Conservation (phyloP, 1,284 basidiomycete genomes). For the Trametes sp. region DNA sequence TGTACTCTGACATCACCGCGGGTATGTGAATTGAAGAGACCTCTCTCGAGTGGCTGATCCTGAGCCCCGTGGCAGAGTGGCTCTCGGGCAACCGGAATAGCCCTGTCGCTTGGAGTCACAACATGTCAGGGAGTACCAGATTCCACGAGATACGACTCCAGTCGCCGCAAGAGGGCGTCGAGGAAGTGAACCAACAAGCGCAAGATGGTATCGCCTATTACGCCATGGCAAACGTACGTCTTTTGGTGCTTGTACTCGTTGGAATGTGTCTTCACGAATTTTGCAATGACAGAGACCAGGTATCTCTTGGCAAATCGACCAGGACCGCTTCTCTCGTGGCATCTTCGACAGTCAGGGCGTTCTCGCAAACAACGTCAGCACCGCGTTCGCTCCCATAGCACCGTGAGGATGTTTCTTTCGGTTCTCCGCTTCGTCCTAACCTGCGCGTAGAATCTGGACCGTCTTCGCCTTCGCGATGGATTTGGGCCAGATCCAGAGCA, state of each 20-base stretch:
- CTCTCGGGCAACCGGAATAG: constrained; percentile 27
- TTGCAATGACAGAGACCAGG: constrained; percentile 16
- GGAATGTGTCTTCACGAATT: background rate
- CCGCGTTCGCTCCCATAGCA: constrained; percentile 23
- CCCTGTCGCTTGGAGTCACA: constrained; percentile 27
- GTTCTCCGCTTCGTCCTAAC: too few species aligned
- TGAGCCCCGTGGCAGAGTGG: constrained; percentile 34
- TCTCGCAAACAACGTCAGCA: constrained; percentile 22
- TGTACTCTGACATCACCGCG: constrained; percentile 47
- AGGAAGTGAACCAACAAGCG: constrained; percentile 30
- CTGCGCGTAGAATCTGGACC: background rate
- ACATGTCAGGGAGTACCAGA: constrained; percentile 10
- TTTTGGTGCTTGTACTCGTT: background rate
- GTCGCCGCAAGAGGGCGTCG: constrained; percentile 21
- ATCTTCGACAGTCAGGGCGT: constrained; percentile 26
- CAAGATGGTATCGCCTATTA: constrained; percentile 35
- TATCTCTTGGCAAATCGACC: constrained; percentile 32
- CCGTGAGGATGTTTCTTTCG: constrained; percentile 20
- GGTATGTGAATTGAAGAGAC: constrained; percentile 20
- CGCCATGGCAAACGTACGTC: constrained; percentile 28
- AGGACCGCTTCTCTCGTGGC: constrained; percentile 13
- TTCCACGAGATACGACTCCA: constrained; percentile 32
- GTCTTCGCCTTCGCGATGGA: constrained; percentile 36
- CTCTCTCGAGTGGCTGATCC: background rate
- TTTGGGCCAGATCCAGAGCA: constrained; percentile 33